Evolutionary conservation across 208 protist species (phyloP), one percentile per base, ranked within the genome.

Genomic region (Spongospora subterranea): DNA sequence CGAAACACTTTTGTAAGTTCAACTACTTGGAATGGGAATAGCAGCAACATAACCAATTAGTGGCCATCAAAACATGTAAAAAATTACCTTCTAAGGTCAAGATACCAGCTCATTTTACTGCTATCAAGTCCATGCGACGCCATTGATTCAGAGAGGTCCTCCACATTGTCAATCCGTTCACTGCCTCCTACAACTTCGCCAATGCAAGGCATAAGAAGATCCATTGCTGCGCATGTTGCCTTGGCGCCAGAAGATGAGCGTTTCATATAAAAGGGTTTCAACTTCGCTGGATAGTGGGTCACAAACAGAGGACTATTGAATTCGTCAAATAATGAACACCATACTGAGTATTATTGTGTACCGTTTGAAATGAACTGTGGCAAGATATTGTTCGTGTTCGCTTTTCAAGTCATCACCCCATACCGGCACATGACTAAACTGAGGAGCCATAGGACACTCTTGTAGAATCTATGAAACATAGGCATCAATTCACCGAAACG

Each of bases 221-320:
- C 71, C 17, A 82, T 6, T 40, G 17, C 6, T 40, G 71, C 71
- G 71, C 6, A 6, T 6, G n/a, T 82, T n/a, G 6, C 11, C 6
- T 82, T n/a, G 17, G 35, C 6, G 6, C 35, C 35, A 40, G n/a
- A 6, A 20, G 71, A 82, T 29, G 54, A 45, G 6, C 50, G 6
- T 45, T 94, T 93, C 94, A 96, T 96, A 93, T 96, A 97, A 88
- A 97, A 96, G 38, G 95, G 66, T 91, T 96, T 96, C 46, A 94
- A 91, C 0, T 0, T 91, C 88, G 92, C 94, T 24, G 96, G 96
- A 90, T 95, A 82, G 40, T 82, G 17, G 35, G 71, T 82, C 71
- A 82, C 71, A 43, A 82, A 82, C 71, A 82, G 17, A 20, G 71
- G 71, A 35, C 71, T 82, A n/a, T 13, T 40, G n/a, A 13, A 82